Conservation (phyloP, 2,329 filamentous ascomycete genomes). For the Fusarium oxysporum region DNA sequence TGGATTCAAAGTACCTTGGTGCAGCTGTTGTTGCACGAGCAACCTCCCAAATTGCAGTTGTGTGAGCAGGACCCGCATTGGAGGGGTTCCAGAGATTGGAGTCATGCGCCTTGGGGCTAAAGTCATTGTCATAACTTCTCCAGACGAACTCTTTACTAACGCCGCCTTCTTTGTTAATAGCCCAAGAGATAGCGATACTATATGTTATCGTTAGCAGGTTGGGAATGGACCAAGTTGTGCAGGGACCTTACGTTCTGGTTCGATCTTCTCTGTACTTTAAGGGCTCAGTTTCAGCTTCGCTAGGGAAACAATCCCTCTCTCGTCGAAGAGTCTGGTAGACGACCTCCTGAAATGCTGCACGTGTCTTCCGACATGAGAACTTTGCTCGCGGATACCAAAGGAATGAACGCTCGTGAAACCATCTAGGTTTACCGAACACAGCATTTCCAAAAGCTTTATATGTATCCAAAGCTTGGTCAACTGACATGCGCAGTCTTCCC, state of each 20-base stretch:
- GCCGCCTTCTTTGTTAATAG: background rate
- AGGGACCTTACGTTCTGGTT: background rate
- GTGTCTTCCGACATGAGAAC: background rate
- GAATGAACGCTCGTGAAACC: background rate
- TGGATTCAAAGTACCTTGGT: background rate
- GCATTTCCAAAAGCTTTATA: background rate
- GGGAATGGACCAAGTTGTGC: too few species aligned
- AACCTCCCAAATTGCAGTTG: background rate
- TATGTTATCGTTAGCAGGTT: background rate
- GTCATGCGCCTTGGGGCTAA: background rate
- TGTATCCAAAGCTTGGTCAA: background rate
- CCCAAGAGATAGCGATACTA: background rate
- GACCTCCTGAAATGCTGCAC: rapidly evolving
- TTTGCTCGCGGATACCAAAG: constrained; percentile 2
- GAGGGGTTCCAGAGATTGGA: background rate
- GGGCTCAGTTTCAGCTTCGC: rapidly evolving
- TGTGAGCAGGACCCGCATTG: background rate
- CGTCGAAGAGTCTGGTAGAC: rapidly evolving
- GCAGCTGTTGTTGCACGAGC: constrained; percentile 9
- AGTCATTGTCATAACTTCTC: background rate
- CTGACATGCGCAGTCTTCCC: background rate
- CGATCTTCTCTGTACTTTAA: background rate
- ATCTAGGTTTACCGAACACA: background rate
- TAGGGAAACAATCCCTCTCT: rapidly evolving
- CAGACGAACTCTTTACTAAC: background rate